Conservation (phyloP, 441 rosid genomes). For the Gossypium aridum region DNA sequence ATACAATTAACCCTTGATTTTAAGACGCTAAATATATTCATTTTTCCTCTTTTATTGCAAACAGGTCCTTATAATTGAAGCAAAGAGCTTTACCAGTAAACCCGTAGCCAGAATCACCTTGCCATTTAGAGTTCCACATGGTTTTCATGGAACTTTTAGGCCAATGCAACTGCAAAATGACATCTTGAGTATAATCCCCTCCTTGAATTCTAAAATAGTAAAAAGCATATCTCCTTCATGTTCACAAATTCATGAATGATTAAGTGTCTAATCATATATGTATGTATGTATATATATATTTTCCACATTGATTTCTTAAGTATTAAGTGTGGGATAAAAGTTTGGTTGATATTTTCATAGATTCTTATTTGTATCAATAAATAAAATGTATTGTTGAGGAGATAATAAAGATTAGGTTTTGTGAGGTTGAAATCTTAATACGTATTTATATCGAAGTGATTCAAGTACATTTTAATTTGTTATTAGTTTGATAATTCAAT, state of each 20-base stretch:
- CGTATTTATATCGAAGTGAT: too few species aligned
- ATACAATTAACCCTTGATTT: too few species aligned
- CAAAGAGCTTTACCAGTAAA: conserved; percentile 26
- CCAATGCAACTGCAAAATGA: conserved; percentile 5
- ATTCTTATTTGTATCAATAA: too few species aligned
- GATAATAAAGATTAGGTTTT: too few species aligned
- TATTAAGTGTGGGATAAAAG: neutral
- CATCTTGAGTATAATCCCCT: conserved; percentile 1
- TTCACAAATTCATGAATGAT: neutral
- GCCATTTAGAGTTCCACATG: conserved; percentile 41
- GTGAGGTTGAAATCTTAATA: too few species aligned
- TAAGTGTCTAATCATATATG: neutral
- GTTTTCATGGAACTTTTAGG: conserved; percentile 43
- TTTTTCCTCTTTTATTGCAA: neutral
- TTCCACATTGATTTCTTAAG: neutral
- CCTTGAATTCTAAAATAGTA: neutral
- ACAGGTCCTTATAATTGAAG: conserved; percentile 33
- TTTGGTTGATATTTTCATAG: neutral
- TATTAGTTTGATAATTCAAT: too few species aligned
- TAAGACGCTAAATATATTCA: neutral
- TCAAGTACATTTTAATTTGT: too few species aligned
- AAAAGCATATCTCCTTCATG: neutral
- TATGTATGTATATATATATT: too few species aligned
- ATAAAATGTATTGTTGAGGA: too few species aligned
- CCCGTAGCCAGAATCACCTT: conserved; percentile 31